Percentiles rank a stretch among this genome's conserved stretches.
phyloP scores from a whole-genome alignment of 805 yeast genomes.

The Candida piceae region DNA sequence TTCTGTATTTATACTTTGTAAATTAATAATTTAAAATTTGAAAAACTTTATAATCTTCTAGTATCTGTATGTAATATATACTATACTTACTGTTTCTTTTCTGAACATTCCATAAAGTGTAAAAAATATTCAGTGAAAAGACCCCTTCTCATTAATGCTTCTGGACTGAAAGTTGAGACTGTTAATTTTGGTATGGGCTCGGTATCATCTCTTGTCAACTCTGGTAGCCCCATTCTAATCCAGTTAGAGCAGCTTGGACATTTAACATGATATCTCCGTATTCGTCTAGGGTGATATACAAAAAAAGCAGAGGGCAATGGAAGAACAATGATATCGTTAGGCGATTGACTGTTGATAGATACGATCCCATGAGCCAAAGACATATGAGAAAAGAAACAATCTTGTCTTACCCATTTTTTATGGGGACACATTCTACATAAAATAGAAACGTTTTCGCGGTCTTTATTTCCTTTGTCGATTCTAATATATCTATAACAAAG shows the following conservation, averaged over 20 bases:
- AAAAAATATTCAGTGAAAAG: slow-evolving; percentile 21
- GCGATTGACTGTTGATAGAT: not conserved
- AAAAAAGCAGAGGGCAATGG: slow-evolving; percentile 18
- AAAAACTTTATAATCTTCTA: too few relatives aligned
- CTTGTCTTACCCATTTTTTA: slow-evolving; percentile 15
- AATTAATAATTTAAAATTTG: too few relatives aligned
- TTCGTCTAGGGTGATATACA: slow-evolving; percentile 9
- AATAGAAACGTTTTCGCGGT: slow-evolving; percentile 3
- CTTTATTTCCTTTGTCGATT: not conserved
- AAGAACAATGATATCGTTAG: slow-evolving; percentile 7
- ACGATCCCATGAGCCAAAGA: slow-evolving; percentile 23
- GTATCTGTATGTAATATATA: too few relatives aligned
- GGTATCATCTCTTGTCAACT: not conserved
- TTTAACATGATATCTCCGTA: slow-evolving; percentile 18
- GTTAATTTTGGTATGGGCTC: not conserved
- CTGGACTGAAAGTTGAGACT: not conserved
- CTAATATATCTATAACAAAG: slow-evolving; percentile 10
- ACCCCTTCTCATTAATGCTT: slow-evolving; percentile 8
- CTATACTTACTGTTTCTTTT: too few relatives aligned
- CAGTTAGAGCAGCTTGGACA: slow-evolving; percentile 22
- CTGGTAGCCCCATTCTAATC: slow-evolving; percentile 18
- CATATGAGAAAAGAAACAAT: slow-evolving; percentile 15
- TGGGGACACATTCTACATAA: slow-evolving; percentile 21
- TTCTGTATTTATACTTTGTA: too few relatives aligned
- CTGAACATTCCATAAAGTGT: slow-evolving; percentile 18